These are phyloP conservation scores for Cucurbita moschata DNA, from an alignment of 306 rosid genomes.

Conservation along the genomic window DNA sequence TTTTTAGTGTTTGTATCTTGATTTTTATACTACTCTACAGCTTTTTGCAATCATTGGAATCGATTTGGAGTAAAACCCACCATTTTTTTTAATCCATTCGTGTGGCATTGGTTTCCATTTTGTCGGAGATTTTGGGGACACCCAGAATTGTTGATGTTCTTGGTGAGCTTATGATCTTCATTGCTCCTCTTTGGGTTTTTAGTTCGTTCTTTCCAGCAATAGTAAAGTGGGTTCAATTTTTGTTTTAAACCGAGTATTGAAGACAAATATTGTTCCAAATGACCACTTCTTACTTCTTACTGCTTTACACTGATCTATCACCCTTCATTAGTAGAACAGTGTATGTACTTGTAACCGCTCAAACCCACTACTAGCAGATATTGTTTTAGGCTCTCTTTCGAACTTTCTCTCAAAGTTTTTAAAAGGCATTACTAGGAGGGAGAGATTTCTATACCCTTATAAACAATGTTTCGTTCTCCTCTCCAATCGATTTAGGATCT, in stretches of 20 bases:
- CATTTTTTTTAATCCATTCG: background rate
- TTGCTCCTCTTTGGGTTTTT: slow-evolving; percentile 56
- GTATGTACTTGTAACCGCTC: too few relatives aligned
- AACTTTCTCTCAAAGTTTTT: too few relatives aligned
- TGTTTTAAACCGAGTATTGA: background rate
- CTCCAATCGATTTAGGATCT: too few relatives aligned
- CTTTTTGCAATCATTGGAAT: background rate
- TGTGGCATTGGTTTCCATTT: slow-evolving; percentile 36
- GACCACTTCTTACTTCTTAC: background rate
- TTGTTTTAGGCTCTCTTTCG: too few relatives aligned
- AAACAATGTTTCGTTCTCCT: too few relatives aligned
- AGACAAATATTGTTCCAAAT: background rate
- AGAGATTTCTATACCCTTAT: too few relatives aligned
- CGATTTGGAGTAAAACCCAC: background rate
- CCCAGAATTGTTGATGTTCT: slow-evolving; percentile 28
- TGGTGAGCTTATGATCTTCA: slow-evolving; percentile 30
- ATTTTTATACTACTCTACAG: background rate
- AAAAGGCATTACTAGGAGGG: fast-evolving
- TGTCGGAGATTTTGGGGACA: slow-evolving; percentile 30
- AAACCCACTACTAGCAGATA: too few relatives aligned
- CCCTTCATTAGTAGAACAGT: background rate
- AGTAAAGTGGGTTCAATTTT: background rate
- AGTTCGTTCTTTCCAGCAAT: slow-evolving; percentile 2
- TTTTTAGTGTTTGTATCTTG: too few relatives aligned
- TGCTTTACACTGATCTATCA: background rate